Evolutionary conservation across 345 rosid species (phyloP), one percentile per base, ranked within the genome.

Genomic region (Combretum micranthum): DNA sequence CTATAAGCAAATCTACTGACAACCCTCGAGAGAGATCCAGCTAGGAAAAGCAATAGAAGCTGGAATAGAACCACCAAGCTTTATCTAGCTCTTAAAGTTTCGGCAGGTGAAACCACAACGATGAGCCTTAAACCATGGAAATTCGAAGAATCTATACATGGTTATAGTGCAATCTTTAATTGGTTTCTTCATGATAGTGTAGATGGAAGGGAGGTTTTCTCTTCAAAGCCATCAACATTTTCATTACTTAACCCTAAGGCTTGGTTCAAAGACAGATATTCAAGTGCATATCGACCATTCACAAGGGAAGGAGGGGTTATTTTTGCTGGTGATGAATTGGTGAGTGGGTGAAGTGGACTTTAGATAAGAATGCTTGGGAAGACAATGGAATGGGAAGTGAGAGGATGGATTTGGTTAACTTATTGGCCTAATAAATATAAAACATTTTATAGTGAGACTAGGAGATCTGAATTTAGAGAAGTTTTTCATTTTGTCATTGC

Each of bases 371-470:
- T 37, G 79, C 75, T 67, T 2, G 96, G 96, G 25, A 84, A 61
- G 61, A 82, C 78, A 0, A 81, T 88, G 87, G 93, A 84, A 69
- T 88, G 82, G 82, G 98, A 91, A 42, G 68, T 91, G 13, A 82
- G 71, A 64, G 95, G 98, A 20, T 72, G 90, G 69, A 90, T 91
- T 75, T 91, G 93, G 88, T 51, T 88, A 59, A 91, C 95, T 22
- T 91, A 91, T 72, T 88, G 92, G 98, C 98, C 98, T 49, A 86
- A 91, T 39, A 91, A 81, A 69, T 73, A 82, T 44, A 81, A 74
- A 62, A 79, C 95, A 12, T 80, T 77, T 50, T 78, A 88, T 45
- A 78, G 57, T 49, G 98, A 92, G 59, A 88, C 98, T 39, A 68
- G 88, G 74, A 88, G 76, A 71, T 46, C 84, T 47, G 90, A 92